A percentile compares a stretch with the other conserved stretches of the same genome.
phyloP scores from a whole-genome alignment of 805 yeast species.

The Kuraishia borneana region DNA sequence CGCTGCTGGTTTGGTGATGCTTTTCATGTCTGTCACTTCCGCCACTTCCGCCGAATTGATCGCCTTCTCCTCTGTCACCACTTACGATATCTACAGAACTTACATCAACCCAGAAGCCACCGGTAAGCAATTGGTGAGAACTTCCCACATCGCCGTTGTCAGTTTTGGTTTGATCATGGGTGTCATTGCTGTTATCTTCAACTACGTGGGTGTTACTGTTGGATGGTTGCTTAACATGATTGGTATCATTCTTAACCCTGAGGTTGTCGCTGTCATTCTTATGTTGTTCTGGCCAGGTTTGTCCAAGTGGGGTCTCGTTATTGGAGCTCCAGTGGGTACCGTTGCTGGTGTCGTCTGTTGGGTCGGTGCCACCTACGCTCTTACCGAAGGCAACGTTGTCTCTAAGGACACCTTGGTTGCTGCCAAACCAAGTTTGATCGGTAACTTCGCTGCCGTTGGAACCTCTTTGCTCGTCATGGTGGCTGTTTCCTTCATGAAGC shows the following conservation, averaged over 20 bases:
- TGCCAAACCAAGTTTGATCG: constrained; percentile 10
- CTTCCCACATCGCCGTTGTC: constrained; percentile 21
- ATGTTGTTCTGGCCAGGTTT: constrained; percentile 21
- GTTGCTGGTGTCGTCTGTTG: constrained; percentile 41
- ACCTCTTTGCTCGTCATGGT: constrained; percentile 16
- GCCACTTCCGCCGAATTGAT: constrained; percentile 30
- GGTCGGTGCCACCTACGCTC: constrained; percentile 18
- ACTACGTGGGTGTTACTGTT: constrained; percentile 28
- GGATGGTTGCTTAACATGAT: constrained; percentile 27
- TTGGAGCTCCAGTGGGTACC: constrained; percentile 39
- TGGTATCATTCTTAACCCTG: constrained; percentile 28
- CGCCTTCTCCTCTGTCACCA: constrained; percentile 26
- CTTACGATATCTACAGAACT: constrained; percentile 28
- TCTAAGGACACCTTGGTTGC: constrained; percentile 11
- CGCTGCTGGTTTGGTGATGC: constrained; percentile 25
- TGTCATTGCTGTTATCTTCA: constrained; percentile 24
- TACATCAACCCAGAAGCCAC: constrained; percentile 27
- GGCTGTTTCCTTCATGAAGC: constrained; percentile 9
- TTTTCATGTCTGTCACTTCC: constrained; percentile 32
- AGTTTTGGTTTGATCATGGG: constrained; percentile 33
- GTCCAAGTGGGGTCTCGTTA: constrained; percentile 13
- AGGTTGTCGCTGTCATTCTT: not conserved
- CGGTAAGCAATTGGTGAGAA: constrained; percentile 22
- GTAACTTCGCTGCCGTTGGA: constrained; percentile 16
- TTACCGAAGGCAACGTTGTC: constrained; percentile 12